These are phyloP conservation scores for Aspergillus steynii DNA, from an alignment of 495 filamentous ascomycete species.

Conservation along the genomic window DNA sequence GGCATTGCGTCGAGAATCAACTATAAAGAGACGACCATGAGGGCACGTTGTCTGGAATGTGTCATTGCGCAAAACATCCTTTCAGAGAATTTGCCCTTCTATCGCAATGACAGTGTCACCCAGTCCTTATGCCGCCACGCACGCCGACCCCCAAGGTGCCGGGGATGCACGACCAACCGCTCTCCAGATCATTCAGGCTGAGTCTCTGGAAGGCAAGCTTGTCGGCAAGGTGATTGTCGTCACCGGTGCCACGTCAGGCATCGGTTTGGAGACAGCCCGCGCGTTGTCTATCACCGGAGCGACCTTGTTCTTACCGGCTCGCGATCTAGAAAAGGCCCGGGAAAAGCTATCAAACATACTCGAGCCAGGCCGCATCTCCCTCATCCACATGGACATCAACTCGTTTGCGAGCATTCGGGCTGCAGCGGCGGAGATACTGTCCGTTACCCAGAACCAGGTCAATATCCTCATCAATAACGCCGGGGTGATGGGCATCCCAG, in stretches of 20 bases:
- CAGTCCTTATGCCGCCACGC: constrained; percentile 37
- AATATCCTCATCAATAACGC: constrained; percentile 3
- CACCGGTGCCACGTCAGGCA: constrained; percentile 1
- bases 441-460: not conserved
- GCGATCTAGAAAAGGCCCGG: not conserved
- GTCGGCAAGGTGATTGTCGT: not conserved
- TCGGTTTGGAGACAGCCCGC: not conserved
- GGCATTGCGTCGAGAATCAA: too few relatives aligned
- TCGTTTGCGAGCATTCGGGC: not conserved
- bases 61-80: too few relatives aligned
- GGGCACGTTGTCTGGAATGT: too few relatives aligned
- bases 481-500: constrained; percentile 47
- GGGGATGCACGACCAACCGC: constrained; percentile 58
- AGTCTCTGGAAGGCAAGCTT: constrained; percentile 40
- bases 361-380: not conserved
- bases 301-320: constrained; percentile 1
- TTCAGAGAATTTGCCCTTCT: too few relatives aligned
- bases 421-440: not conserved
- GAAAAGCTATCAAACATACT: not conserved
- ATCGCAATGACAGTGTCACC: too few relatives aligned
- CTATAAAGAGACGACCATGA: too few relatives aligned
- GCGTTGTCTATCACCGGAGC: not conserved
- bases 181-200: constrained; percentile 53
- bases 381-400: not conserved
- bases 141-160: constrained; percentile 45